Conservation (phyloP, 2,329 filamentous ascomycete species). For the Aspergillus glaucus region DNA sequence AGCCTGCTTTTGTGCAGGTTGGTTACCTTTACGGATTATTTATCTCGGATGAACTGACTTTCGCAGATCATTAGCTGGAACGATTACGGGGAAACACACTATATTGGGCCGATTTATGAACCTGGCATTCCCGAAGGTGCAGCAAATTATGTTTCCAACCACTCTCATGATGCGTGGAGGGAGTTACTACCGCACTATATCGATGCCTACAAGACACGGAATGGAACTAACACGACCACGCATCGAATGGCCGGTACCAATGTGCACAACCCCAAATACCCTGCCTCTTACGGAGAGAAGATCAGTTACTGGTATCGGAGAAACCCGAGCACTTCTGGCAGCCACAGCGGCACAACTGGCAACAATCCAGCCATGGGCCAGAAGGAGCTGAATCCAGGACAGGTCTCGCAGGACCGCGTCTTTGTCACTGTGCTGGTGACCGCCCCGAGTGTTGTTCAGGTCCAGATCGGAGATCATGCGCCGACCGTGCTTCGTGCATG, state of each 20-base stretch:
- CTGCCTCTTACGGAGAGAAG: slow-evolving; percentile 18
- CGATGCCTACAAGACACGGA: slow-evolving; percentile 27
- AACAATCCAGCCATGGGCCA: slow-evolving; percentile 27
- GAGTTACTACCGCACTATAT: slow-evolving; percentile 29
- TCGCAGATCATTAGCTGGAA: slow-evolving; percentile 53
- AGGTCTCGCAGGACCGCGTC: slow-evolving; percentile 27
- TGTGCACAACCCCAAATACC: slow-evolving; percentile 27
- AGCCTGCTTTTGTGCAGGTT: slow-evolving; percentile 45
- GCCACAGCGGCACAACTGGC: slow-evolving; percentile 26
- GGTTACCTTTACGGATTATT: background rate
- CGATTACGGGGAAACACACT: slow-evolving; percentile 56
- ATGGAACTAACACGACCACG: slow-evolving; percentile 20
- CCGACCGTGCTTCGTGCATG: slow-evolving; percentile 17
- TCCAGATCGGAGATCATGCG: slow-evolving; percentile 21
- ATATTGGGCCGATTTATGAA: slow-evolving; percentile 47
- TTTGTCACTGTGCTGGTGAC: slow-evolving; percentile 23
- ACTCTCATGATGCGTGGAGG: slow-evolving; percentile 24
- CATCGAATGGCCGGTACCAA: slow-evolving; percentile 35
- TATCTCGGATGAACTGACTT: background rate
- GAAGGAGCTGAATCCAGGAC: slow-evolving; percentile 16
- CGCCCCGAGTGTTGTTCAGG: slow-evolving; percentile 20
- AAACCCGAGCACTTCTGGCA: slow-evolving; percentile 26
- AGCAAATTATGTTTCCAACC: slow-evolving; percentile 17
- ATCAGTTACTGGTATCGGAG: slow-evolving; percentile 30
- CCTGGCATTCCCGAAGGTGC: slow-evolving; percentile 47